Evolutionary conservation across 208 protist genomes (phyloP).

Genomic region (Trypanosoma mega): DNA sequence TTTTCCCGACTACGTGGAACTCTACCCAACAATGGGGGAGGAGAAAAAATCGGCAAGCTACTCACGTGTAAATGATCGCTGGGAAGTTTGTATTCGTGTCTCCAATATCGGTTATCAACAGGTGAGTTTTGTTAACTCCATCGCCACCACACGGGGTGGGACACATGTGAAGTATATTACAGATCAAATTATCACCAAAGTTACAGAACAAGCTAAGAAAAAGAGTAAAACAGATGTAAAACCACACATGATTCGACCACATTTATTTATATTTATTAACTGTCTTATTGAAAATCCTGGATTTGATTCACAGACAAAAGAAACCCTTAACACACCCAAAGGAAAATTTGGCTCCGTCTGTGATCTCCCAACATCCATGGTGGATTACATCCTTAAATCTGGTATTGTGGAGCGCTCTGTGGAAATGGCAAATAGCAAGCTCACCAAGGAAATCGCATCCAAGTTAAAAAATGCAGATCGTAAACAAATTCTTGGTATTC

Average conservation of each 20-base stretch:
- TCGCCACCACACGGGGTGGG: constrained; percentile 98
- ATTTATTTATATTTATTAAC: constrained; percentile 99
- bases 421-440: constrained; percentile 96
- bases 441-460: constrained; percentile 84
- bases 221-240: constrained; percentile 98
- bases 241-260: constrained; percentile 96
- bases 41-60: constrained; percentile 77
- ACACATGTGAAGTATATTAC: constrained; percentile 99
- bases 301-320: constrained; percentile 99
- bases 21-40: constrained; percentile 93
- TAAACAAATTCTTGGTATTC: constrained; percentile 93
- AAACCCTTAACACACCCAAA: constrained; percentile 96
- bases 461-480: constrained; percentile 78
- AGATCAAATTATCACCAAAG: constrained; percentile 93
- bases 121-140: constrained; percentile 99
- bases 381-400: constrained; percentile 94
- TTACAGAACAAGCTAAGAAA: constrained; percentile 93
- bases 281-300: constrained; percentile 99
- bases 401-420: constrained; percentile 96
- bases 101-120: constrained; percentile 96
- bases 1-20: constrained; percentile 98
- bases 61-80: constrained; percentile 92
- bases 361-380: constrained; percentile 93
- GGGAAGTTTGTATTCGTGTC: constrained; percentile 96
- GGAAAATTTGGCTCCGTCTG: constrained; percentile 97